phyloP scores from a whole-genome alignment of 768 basidiomycete genomes.

The Termitomyces sp. region DNA sequence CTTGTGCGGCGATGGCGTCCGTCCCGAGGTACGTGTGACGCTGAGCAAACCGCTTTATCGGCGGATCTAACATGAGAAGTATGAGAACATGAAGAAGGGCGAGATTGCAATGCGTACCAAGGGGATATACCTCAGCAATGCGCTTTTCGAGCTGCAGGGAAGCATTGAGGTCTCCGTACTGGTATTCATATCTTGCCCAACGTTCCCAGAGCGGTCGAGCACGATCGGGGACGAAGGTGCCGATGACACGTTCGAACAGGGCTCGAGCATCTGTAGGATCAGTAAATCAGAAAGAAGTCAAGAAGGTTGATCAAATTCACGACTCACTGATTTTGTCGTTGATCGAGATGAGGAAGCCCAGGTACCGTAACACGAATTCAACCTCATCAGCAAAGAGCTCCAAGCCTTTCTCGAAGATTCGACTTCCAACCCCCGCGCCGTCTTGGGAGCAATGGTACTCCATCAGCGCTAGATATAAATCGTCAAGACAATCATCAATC shows the following conservation, averaged over 20 bases:
- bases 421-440: slow-evolving; percentile 69
- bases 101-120: slow-evolving; percentile 46
- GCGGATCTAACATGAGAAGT: slow-evolving; percentile 56
- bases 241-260: slow-evolving; percentile 86
- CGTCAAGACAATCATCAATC: background rate
- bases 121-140: slow-evolving; percentile 83
- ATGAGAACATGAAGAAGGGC: slow-evolving; percentile 23
- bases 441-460: slow-evolving; percentile 87
- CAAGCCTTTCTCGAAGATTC: slow-evolving; percentile 93
- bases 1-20: slow-evolving; percentile 86
- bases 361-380: slow-evolving; percentile 84
- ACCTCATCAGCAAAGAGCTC: slow-evolving; percentile 79
- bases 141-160: slow-evolving; percentile 87
- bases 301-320: background rate
- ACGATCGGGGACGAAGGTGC: slow-evolving; percentile 71
- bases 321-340: slow-evolving; percentile 92
- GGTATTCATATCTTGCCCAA: slow-evolving; percentile 94
- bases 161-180: slow-evolving; percentile 88
- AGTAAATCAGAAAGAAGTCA: background rate
- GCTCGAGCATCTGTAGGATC: slow-evolving; percentile 80
- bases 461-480: slow-evolving; percentile 65
- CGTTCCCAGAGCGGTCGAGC: slow-evolving; percentile 91
- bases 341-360: slow-evolving; percentile 89
- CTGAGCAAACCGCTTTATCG: slow-evolving; percentile 89
- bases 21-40: slow-evolving; percentile 78